phyloP scores from a whole-genome alignment of 129 eudicot species.

The Smallanthus sonchifolius region DNA sequence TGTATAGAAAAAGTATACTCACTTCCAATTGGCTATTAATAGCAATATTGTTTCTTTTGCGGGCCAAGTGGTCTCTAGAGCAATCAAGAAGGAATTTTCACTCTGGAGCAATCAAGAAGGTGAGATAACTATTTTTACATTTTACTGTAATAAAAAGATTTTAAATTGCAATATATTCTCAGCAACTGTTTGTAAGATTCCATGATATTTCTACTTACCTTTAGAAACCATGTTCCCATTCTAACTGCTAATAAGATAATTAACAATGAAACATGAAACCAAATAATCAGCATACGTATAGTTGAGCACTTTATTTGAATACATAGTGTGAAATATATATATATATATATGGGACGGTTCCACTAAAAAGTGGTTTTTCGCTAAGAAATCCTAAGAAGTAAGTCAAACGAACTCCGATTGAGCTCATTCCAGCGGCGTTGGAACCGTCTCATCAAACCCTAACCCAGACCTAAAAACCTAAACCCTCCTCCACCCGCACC shows the following conservation, averaged over 20 bases:
- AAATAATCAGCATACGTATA: background rate
- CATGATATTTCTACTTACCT: background rate
- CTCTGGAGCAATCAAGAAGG: conserved; percentile 86
- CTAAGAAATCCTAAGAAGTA: too few species aligned
- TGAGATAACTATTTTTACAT: conserved; percentile 9
- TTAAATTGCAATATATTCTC: background rate
- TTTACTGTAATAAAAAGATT: background rate
- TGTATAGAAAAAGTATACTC: background rate
- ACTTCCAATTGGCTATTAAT: background rate
- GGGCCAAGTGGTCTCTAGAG: conserved; percentile 94
- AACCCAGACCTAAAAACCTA: too few species aligned
- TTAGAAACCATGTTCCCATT: background rate
- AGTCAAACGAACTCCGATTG: too few species aligned
- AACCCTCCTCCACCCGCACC: too few species aligned
- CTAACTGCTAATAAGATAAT: conserved; percentile 39
- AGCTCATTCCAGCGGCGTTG: too few species aligned
- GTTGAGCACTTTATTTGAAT: too few species aligned
- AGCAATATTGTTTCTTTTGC: conserved; percentile 18
- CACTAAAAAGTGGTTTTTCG: too few species aligned
- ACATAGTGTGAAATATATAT: too few species aligned
- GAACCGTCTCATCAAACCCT: too few species aligned
- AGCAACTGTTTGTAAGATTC: background rate
- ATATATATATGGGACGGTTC: too few species aligned
- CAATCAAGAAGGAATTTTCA: too few species aligned
- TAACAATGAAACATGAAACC: background rate